Base-by-base conservation (phyloP, 2,329 filamentous ascomycete genomes). In the Grosmannia huntii region DNA sequence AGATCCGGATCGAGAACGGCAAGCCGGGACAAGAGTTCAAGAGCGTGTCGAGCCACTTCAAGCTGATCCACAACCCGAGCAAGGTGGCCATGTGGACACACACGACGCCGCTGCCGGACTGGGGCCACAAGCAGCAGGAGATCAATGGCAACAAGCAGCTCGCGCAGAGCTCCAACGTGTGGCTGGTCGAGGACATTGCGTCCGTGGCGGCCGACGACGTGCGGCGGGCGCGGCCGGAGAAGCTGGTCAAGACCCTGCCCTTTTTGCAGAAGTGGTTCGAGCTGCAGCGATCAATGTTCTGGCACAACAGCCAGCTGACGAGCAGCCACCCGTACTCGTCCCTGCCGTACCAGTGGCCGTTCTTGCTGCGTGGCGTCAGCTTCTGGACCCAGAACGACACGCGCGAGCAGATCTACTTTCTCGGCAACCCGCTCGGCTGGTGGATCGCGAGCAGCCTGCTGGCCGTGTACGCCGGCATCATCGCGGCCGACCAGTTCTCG, bases 71-170 rank as follows among this genome's bases (percentile, higher is more conserved):
- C 72, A 84, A 88, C 67, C 90, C 92, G 9, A 95, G 90, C 71
- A 95, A 95, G 71, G 94, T 99, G 55, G 92, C 94, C 64, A 95
- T 99, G 92, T 99, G 94, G 94, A 99, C 94, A 31, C 92, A 97
- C 72, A 87, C 87, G 41, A 94, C 85, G 60, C 89, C 94, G 55
- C 82, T 99, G n/a, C 94, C 94, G 5, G 94, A 99, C 4, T 99
- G 94, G 94, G 94, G 81, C 28, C 92, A 88, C 76, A 94, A 95
- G 72, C 94, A 99, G 72, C 92, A 95, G 68, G 94, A 99, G 71
- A 96, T 99, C 77, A 99, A 99, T 72, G 94, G 94, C 60, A 99
- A 99, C 79, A 99, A 99, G 82, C 95, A 96, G 69, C 76, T 95
- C 57, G 78, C 84, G 31, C 88, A 92, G 62, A 85, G 87, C 69